These are phyloP conservation scores for Cymbidium sinense DNA, from an alignment of 106 monocot species.

Conservation along the genomic window DNA sequence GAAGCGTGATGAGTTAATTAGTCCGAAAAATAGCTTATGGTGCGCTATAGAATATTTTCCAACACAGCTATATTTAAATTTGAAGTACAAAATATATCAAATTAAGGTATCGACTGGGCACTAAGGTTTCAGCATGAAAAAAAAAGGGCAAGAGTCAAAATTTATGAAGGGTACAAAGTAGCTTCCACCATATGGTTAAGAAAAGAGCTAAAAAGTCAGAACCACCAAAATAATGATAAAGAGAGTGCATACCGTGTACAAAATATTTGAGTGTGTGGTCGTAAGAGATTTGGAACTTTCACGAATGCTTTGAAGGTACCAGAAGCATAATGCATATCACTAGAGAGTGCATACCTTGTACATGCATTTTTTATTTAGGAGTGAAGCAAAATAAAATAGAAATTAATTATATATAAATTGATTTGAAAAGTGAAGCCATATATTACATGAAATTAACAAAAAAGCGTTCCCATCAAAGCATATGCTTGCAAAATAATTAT, in stretches of 20 bases:
- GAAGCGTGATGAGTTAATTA: too few relatives aligned
- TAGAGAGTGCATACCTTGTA: too few relatives aligned
- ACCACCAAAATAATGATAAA: neutral
- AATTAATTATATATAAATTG: too few relatives aligned
- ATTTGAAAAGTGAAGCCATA: too few relatives aligned
- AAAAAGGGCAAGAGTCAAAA: neutral
- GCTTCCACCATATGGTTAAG: neutral
- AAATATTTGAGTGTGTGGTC: slow-evolving; percentile 97
- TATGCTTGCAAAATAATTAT: too few relatives aligned
- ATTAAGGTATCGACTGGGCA: neutral
- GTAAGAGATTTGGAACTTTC: slow-evolving; percentile 82
- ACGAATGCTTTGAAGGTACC: slow-evolving; percentile 83
- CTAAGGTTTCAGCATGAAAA: neutral
- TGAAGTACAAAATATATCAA: too few relatives aligned
- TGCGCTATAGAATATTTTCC: neutral
- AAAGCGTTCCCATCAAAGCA: too few relatives aligned
- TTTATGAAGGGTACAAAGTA: neutral
- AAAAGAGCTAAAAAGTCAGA: neutral
- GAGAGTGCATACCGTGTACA: slow-evolving; percentile 75
- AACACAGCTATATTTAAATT: neutral
- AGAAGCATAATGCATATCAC: slow-evolving; percentile 58
- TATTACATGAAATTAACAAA: too few relatives aligned
- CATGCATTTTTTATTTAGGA: too few relatives aligned
- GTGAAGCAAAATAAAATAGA: too few relatives aligned
- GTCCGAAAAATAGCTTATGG: too few relatives aligned